phyloP scores from a whole-genome alignment of 208 protist species.

The Borovskyia barvae region DNA sequence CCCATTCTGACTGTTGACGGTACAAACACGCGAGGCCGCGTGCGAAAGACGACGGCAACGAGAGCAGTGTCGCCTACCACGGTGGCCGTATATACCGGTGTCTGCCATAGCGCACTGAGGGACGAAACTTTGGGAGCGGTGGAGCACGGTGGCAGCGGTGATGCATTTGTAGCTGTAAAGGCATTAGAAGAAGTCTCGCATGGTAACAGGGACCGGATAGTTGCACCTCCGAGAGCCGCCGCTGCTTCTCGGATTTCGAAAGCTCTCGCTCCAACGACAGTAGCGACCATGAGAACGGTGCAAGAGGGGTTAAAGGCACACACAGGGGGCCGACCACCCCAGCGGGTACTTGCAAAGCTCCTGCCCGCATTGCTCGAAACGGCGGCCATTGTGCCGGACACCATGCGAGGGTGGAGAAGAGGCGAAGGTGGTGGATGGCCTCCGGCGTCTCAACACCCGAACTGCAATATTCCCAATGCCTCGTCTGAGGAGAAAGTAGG shows the following conservation, averaged over 20 bases:
- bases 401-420: too few species aligned
- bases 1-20: background rate
- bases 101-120: constrained; percentile 19
- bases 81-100: constrained; percentile 39
- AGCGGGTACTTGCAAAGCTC: too few species aligned
- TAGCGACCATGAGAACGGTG: constrained; percentile 20
- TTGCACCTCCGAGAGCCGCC: background rate
- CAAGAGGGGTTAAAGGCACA: constrained; percentile 20
- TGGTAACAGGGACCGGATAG: background rate
- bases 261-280: constrained; percentile 12
- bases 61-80: constrained; percentile 52
- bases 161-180: background rate
- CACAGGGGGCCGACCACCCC: too few species aligned
- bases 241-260: background rate
- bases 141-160: background rate
- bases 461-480: too few species aligned
- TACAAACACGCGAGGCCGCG: constrained; percentile 15
- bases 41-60: constrained; percentile 50
- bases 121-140: background rate
- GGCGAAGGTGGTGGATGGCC: too few species aligned
- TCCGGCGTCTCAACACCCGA: too few species aligned
- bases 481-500: too few species aligned
- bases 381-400: too few species aligned
- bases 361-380: too few species aligned
- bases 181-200: background rate